Conservation (phyloP, 495 filamentous ascomycete genomes). For the Daldinia childiae region DNA sequence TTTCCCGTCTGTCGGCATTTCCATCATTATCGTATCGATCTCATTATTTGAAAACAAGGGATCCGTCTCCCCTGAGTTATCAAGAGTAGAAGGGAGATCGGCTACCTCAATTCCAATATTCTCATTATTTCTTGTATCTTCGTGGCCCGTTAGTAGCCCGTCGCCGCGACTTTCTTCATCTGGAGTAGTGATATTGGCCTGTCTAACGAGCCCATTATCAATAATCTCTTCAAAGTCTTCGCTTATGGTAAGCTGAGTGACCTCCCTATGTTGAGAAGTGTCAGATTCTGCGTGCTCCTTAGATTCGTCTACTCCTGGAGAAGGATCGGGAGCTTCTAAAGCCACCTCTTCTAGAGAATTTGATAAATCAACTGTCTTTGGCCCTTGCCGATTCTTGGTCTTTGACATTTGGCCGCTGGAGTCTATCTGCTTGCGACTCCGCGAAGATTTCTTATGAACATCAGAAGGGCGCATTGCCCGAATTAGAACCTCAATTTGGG, state of each 20-base stretch:
- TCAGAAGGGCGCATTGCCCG: neutral
- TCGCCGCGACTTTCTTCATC: conserved; percentile 14
- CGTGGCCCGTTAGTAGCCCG: neutral
- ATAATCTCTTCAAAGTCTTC: neutral
- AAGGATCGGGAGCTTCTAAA: neutral
- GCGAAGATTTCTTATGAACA: conserved; percentile 14
- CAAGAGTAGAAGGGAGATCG: neutral
- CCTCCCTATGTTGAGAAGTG: neutral
- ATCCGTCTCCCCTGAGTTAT: conserved; percentile 8
- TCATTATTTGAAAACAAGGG: conserved; percentile 12
- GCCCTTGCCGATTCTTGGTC: conserved; percentile 7
- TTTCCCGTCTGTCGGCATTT: neutral
- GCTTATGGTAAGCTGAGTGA: neutral
- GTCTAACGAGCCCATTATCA: conserved; percentile 1
- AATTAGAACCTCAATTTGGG: neutral
- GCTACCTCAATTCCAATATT: neutral
- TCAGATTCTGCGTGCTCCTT: neutral
- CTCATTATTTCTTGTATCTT: neutral
- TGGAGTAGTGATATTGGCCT: neutral
- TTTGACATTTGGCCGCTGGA: conserved; percentile 23
- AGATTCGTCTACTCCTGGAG: neutral
- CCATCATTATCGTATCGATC: neutral
- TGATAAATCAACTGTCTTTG: neutral
- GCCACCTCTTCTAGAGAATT: neutral
- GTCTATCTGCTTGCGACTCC: conserved; percentile 25